phyloP scores from a whole-genome alignment of 2,329 filamentous ascomycete species.

The Chaetomiaceae sp. region DNA sequence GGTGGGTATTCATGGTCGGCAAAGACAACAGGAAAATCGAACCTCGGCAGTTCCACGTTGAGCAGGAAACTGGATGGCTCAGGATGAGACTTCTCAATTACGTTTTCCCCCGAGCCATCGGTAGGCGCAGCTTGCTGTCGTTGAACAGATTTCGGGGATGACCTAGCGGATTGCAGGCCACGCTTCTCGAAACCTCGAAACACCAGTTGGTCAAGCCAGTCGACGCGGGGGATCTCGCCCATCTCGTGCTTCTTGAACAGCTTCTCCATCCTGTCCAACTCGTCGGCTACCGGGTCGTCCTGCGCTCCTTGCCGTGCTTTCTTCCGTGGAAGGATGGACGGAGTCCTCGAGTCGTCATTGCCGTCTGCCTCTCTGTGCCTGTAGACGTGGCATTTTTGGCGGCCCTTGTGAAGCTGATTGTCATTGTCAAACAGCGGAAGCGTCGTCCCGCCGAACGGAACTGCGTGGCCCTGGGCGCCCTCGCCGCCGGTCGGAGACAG shows the following conservation, averaged over 20 bases:
- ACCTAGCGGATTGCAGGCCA: slow-evolving; percentile 57
- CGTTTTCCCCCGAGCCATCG: slow-evolving; percentile 26
- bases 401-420: slow-evolving; percentile 82
- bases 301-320: slow-evolving; percentile 43
- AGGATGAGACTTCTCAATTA: slow-evolving; percentile 28
- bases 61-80: slow-evolving; percentile 64
- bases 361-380: slow-evolving; percentile 80
- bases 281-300: slow-evolving; percentile 67
- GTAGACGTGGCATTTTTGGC: slow-evolving; percentile 85
- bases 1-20: slow-evolving; percentile 88
- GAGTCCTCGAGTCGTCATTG: slow-evolving; percentile 71
- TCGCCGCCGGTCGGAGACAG: slow-evolving; percentile 71
- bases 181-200: slow-evolving; percentile 84
- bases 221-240: slow-evolving; percentile 86
- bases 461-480: slow-evolving; percentile 65
- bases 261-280: slow-evolving; percentile 82
- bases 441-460: slow-evolving; percentile 92
- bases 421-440: slow-evolving; percentile 87
- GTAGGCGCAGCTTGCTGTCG: slow-evolving; percentile 37
- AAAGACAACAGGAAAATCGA: slow-evolving; percentile 94
- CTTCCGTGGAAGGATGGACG: slow-evolving; percentile 55
- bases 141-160: slow-evolving; percentile 54
- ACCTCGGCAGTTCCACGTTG: slow-evolving; percentile 86
- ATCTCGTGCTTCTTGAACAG: slow-evolving; percentile 97
- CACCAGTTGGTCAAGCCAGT: slow-evolving; percentile 93